A percentile compares a stretch with the other conserved stretches of the same genome.
Conservation (phyloP, 2,329 filamentous ascomycete species). For the Verticillium longisporum region DNA sequence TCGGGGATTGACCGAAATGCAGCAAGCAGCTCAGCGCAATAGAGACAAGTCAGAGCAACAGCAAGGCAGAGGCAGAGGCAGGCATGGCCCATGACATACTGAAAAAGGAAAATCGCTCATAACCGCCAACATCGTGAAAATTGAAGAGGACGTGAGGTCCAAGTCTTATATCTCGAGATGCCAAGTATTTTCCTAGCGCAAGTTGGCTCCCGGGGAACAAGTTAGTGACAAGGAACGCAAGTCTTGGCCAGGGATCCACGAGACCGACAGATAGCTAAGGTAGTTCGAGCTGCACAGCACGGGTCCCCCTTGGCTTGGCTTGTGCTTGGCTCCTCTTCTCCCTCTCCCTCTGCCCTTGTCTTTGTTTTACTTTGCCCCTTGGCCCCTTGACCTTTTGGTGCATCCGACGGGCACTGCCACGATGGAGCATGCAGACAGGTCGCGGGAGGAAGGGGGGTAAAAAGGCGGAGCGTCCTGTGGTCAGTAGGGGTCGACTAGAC, state of each 20-base stretch:
- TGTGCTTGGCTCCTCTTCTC: not conserved
- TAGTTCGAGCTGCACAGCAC: not conserved
- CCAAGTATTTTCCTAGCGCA: conserved; percentile 11
- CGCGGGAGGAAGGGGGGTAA: not conserved
- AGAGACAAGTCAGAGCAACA: not conserved
- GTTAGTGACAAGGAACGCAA: conserved; percentile 10
- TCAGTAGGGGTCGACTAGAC: not conserved
- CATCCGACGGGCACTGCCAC: conserved; percentile 2
- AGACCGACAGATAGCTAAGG: too few relatives aligned
- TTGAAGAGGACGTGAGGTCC: conserved; percentile 5
- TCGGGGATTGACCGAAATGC: not conserved
- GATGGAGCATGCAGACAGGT: not conserved
- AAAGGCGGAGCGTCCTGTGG: not conserved
- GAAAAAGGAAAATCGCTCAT: conserved; percentile 12
- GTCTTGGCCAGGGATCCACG: conserved; percentile 9
- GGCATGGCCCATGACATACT: not conserved
- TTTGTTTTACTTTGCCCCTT: not conserved
- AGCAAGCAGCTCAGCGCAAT: not conserved
- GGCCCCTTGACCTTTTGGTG: not conserved
- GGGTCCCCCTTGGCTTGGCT: not conserved
- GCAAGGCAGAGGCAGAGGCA: not conserved
- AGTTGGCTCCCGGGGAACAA: conserved; percentile 9
- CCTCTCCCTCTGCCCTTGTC: too few relatives aligned
- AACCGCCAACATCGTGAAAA: not conserved
- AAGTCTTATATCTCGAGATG: conserved; percentile 11